Evolutionary conservation across 2,329 filamentous ascomycete species (phyloP).

Genomic region (Arthrinium puccinioides): DNA sequence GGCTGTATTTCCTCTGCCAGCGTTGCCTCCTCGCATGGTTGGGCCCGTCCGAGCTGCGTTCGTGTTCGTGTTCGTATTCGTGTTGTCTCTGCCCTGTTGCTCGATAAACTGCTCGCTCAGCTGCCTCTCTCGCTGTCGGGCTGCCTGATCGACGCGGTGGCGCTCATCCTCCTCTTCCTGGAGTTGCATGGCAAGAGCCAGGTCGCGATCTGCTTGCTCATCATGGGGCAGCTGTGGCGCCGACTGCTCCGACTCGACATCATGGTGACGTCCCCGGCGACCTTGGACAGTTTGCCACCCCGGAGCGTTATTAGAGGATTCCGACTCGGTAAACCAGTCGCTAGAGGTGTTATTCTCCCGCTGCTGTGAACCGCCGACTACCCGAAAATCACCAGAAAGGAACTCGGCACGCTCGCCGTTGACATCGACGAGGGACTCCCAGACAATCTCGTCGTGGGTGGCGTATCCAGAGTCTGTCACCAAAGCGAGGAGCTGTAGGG

Average conservation of each 20-base stretch:
- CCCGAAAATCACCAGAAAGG: constrained; percentile 82
- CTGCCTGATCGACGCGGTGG: constrained; percentile 54
- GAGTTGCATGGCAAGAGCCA: constrained; percentile 83
- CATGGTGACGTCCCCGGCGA: constrained; percentile 17
- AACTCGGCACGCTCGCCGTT: constrained; percentile 78
- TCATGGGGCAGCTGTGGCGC: constrained; percentile 31
- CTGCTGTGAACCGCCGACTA: constrained; percentile 57
- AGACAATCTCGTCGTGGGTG: constrained; percentile 83
- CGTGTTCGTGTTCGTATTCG: too few species aligned
- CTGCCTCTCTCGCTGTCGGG: constrained; percentile 57
- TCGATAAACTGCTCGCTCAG: constrained; percentile 66
- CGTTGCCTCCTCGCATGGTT: constrained; percentile 13
- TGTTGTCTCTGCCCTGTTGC: constrained; percentile 41
- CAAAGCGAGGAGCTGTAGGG: constrained; percentile 67
- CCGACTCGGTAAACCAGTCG: constrained; percentile 11
- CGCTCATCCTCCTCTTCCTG: constrained; percentile 90
- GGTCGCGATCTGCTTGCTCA: constrained; percentile 75
- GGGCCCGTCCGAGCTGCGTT: constrained; percentile 11
- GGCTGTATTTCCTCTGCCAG: constrained; percentile 7
- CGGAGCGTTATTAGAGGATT: constrained; percentile 21
- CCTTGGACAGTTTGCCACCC: constrained; percentile 50
- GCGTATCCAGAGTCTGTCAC: constrained; percentile 92
- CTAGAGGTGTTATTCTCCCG: constrained; percentile 8
- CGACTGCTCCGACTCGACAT: constrained; percentile 10
- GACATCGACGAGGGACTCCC: constrained; percentile 88